Conservation (phyloP, 257 asterid species). For the Coffea canephora region DNA sequence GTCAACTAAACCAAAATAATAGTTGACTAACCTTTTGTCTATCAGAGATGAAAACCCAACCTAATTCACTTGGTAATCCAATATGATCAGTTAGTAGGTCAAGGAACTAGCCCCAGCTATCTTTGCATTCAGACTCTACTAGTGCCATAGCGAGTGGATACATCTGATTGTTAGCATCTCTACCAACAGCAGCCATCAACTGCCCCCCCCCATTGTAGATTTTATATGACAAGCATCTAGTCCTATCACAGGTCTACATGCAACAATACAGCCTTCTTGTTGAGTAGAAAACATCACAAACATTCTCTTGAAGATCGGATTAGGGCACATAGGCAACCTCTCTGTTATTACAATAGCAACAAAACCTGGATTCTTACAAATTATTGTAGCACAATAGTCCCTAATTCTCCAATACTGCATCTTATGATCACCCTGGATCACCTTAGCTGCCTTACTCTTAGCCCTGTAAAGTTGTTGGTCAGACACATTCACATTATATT, state of each 20-base stretch:
- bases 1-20: too few species aligned
- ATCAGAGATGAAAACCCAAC: neutral
- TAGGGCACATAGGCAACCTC: too few species aligned
- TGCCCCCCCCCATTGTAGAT: neutral
- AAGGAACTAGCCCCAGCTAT: too few species aligned
- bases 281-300: neutral
- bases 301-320: neutral
- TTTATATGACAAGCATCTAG: neutral
- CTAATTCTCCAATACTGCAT: too few species aligned
- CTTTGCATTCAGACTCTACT: neutral
- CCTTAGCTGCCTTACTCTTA: too few species aligned
- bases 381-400: too few species aligned
- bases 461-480: too few species aligned
- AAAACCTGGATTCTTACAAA: too few species aligned
- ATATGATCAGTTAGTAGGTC: too few species aligned
- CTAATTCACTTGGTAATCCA: neutral
- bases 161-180: neutral
- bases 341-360: too few species aligned
- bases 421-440: too few species aligned
- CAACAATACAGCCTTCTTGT: neutral
- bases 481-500: too few species aligned
- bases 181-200: neutral
- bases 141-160: neutral
- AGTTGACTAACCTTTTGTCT: neutral
- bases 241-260: neutral